Percentiles rank a stretch among this genome's conserved stretches.
phyloP scores from a whole-genome alignment of 2,329 filamentous ascomycete species.

The Diplodia mutila region DNA sequence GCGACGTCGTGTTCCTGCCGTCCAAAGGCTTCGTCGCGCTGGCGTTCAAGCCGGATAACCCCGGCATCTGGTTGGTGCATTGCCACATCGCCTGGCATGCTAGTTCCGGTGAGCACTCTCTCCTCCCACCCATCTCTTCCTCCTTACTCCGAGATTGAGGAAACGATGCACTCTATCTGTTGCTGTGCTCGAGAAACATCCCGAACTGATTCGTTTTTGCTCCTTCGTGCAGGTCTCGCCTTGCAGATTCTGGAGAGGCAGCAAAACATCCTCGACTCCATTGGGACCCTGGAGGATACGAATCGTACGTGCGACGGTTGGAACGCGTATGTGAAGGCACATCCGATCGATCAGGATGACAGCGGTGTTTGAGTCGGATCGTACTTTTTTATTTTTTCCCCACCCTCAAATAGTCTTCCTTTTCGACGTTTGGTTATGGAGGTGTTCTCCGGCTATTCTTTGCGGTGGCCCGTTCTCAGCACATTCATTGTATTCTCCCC shows the following conservation, averaged over 20 bases:
- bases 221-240: slow-evolving; percentile 33
- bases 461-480: background rate
- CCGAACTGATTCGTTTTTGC: background rate
- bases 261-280: slow-evolving; percentile 31
- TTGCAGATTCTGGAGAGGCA: slow-evolving; percentile 40
- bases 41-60: slow-evolving; percentile 43
- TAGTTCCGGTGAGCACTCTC: slow-evolving; percentile 28
- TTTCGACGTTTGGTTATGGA: background rate
- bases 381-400: background rate
- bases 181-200: background rate
- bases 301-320: slow-evolving; percentile 6
- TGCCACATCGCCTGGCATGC: slow-evolving; percentile 46
- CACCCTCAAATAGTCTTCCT: background rate
- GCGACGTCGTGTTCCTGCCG: slow-evolving; percentile 40
- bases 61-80: slow-evolving; percentile 44
- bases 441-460: background rate
- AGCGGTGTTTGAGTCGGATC: slow-evolving; percentile 16
- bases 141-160: background rate
- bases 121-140: background rate
- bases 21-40: slow-evolving; percentile 39
- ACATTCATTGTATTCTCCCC: background rate
- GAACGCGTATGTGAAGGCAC: slow-evolving; percentile 14
- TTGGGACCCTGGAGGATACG: slow-evolving; percentile 16
- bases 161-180: background rate
- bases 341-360: slow-evolving; percentile 24